Percentiles rank a stretch among this genome's conserved stretches.
phyloP scores from a whole-genome alignment of 805 yeast species.

The Zygoascus biomembranicola region DNA sequence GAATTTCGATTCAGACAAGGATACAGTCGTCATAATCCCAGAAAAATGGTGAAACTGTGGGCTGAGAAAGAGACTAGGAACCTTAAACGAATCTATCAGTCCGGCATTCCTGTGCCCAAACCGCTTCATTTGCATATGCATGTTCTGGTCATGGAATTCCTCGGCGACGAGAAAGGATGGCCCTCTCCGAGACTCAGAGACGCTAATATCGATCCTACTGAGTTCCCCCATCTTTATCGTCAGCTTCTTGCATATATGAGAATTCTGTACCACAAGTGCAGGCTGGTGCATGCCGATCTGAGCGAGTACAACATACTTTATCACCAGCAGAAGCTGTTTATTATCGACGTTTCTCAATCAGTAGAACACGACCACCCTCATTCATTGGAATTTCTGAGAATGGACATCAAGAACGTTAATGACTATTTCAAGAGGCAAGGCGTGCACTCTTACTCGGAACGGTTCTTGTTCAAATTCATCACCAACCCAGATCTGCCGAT shows the following conservation, averaged over 20 bases:
- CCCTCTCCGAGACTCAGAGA: slow-evolving; percentile 89
- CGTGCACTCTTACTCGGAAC: slow-evolving; percentile 72
- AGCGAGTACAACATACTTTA: slow-evolving; percentile 87
- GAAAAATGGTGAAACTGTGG: slow-evolving; percentile 97
- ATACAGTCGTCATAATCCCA: slow-evolving; percentile 76
- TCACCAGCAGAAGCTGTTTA: slow-evolving; percentile 67
- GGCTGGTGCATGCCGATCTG: slow-evolving; percentile 92
- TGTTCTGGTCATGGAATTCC: slow-evolving; percentile 89
- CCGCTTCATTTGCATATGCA: slow-evolving; percentile 85
- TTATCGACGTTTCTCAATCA: slow-evolving; percentile 94
- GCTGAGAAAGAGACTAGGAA: slow-evolving; percentile 97
- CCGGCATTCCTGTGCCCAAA: slow-evolving; percentile 89
- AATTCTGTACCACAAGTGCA: slow-evolving; percentile 77
- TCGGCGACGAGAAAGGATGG: slow-evolving; percentile 67
- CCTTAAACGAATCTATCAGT: slow-evolving; percentile 65
- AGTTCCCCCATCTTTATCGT: slow-evolving; percentile 58
- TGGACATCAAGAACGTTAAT: slow-evolving; percentile 95
- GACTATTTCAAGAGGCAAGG: slow-evolving; percentile 73
- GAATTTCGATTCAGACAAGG: slow-evolving; percentile 89
- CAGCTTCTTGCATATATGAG: slow-evolving; percentile 81
- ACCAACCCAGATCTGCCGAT: slow-evolving; percentile 26
- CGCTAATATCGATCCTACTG: slow-evolving; percentile 62
- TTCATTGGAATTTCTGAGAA: slow-evolving; percentile 87
- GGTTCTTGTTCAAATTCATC: slow-evolving; percentile 71
- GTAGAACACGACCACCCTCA: slow-evolving; percentile 98